Base-by-base conservation (phyloP, 768 basidiomycete genomes). In the Podaxis sp. region DNA sequence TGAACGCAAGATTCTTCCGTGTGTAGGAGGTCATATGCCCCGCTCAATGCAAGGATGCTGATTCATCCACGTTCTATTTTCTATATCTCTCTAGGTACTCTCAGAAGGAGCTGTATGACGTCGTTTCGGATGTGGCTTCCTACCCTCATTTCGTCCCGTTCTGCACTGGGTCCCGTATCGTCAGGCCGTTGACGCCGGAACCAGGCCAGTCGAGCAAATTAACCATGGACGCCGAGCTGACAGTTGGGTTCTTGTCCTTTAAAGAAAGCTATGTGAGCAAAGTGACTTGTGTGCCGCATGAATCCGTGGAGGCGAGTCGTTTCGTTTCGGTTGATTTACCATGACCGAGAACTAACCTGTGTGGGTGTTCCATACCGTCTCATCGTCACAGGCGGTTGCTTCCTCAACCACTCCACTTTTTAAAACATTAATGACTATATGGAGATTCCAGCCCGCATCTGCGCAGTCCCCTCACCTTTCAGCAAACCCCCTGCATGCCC, bases 121-220 rank as follows among this genome's bases (percentile, higher is more conserved):
- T 99, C 64, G 93, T 99, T 58, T 84, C 95, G 13, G 89, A 99
- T 74, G 90, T 98, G 28, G 85, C 80, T 15, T 91, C 91, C 2
- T 99, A 99, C 73, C 83, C 87, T 10, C 78, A 77, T 63, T 99
- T 98, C 72, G 79, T 99, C 57, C 96, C 97, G 5, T 96, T 92
- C 74, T 97, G 96, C 77, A 86, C 84, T 12, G 77, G 78, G 22
- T 90, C 94, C 4, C 84, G 84, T 24, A 81, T 96, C 60, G 77
- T 96, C 41, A 62, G 33, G 24, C 33, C 61, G 12, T 8, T 49
- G 22, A 67, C 70, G 33, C 70, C 73, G 2, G 73, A 76, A 33
- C 52, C 68, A 12, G 61, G 54, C 22, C 17, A 36, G 8, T 33
- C 38, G 5, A 12, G 24, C 37, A 56, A 66, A 53, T 56, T 66